Percentiles rank a stretch among this genome's conserved stretches.
phyloP scores from a whole-genome alignment of 352 stramenopile species.

The Globisporangium uncinulatum region DNA sequence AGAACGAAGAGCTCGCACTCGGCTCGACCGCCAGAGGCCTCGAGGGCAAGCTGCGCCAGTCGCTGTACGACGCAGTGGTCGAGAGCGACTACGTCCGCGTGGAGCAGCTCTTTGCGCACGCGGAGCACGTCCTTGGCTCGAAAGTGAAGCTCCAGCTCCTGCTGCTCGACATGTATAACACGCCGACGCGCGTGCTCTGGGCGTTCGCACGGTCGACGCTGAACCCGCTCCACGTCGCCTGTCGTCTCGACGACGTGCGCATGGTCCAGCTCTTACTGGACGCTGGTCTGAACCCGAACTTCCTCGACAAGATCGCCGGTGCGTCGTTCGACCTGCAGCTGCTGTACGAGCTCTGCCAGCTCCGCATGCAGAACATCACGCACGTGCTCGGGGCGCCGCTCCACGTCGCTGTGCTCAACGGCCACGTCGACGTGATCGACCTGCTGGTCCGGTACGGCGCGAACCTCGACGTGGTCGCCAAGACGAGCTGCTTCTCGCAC shows the following conservation, averaged over 20 bases:
- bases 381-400: conserved; percentile 63
- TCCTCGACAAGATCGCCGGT: conserved; percentile 73
- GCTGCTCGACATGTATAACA: conserved; percentile 69
- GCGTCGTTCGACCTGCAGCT: conserved; percentile 50
- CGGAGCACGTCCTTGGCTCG: conserved; percentile 48
- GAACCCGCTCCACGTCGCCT: conserved; percentile 74
- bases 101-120: conserved; percentile 37
- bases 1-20: conserved; percentile 35
- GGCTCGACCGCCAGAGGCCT: conserved; percentile 28
- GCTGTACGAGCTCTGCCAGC: conserved; percentile 61
- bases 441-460: conserved; percentile 49
- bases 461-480: conserved; percentile 53
- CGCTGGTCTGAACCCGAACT: conserved; percentile 62
- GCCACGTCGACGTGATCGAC: conserved; percentile 56
- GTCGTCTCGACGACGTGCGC: conserved; percentile 45
- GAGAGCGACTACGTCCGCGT: conserved; percentile 35
- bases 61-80: conserved; percentile 44
- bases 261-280: conserved; percentile 55
- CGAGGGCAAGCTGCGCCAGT: conserved; percentile 39
- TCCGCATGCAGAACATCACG: conserved; percentile 57
- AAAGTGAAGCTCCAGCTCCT: conserved; percentile 58
- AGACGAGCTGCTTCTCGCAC: conserved; percentile 59
- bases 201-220: conserved; percentile 61
- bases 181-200: conserved; percentile 46
- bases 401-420: conserved; percentile 62